Evolutionary conservation across 106 monocot species (phyloP).

Genomic region (Alisma plantagoaquatica): DNA sequence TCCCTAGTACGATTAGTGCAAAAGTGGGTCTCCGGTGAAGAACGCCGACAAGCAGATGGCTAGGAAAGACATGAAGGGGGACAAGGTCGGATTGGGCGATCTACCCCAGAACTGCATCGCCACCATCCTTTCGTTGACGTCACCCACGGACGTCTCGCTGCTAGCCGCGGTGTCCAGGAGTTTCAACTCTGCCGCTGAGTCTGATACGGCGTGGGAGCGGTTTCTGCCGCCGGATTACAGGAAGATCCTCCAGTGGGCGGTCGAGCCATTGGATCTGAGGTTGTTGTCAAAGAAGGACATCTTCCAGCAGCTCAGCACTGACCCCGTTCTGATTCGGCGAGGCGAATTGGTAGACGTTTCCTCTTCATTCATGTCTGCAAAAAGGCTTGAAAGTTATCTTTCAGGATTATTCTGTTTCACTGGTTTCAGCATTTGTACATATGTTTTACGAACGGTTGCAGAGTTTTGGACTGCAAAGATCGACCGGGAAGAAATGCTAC

Average conservation of each 20-base stretch:
- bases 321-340: conserved; percentile 25
- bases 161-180: conserved; percentile 19
- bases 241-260: conserved; percentile 16
- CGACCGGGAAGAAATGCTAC: conserved; percentile 48
- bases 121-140: conserved; percentile 22
- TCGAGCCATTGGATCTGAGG: conserved; percentile 5
- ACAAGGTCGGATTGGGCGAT: neutral
- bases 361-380: conserved; percentile 14
- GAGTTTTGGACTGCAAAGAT: conserved; percentile 59
- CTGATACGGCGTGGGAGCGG: conserved; percentile 29
- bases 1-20: no score
- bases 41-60: no score
- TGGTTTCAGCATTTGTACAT: no score
- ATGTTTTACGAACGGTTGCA: no score
- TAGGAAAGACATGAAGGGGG: no score
- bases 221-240: conserved; percentile 28
- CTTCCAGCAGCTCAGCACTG: conserved; percentile 28
- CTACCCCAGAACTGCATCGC: conserved; percentile 30
- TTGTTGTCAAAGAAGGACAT: conserved; percentile 25
- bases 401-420: no score
- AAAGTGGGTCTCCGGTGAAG: no score
- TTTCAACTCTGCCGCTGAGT: conserved; percentile 21
- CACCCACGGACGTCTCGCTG: conserved; percentile 29
- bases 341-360: conserved; percentile 13
- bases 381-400: no score